Evolutionary conservation across 495 filamentous ascomycete species (phyloP), one percentile per base, ranked within the genome.

Genomic region (Lophiotrema nucula): DNA sequence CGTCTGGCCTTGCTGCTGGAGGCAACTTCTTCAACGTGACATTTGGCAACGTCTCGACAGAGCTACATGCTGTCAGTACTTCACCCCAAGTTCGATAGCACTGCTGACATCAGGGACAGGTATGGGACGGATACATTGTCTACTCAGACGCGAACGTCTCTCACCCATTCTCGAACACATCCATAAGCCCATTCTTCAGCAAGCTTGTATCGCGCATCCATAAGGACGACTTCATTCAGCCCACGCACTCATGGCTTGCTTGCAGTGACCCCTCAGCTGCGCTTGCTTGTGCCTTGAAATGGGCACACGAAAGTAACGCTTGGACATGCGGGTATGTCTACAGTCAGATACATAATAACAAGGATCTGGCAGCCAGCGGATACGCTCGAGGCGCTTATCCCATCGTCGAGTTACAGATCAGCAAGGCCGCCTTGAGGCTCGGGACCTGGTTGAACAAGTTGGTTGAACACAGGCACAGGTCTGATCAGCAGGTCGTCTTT

Each of bases 401-500:
- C 11, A 66, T 72, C 47, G 64, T 72, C 2, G 66, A 70, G 58
- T 50, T 72, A 19, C 69, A 72, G 56, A 65, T 70, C 8, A 67
- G 60, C 47, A 72, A 72, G 56, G 68, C 68, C 0, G 66, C 68
- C 18, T 38, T 69, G 50, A 67, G 74, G 28, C 49, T 74, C 51
- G 73, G 55, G 19, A 69, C 62, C 15, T 74, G 68, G 72, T 60
- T 74, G 37, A 74, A 75, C 31, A 53, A 37, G 21, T 28, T 67
- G 19, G 64, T 21, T 12, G 38, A 39, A 19, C 27, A 5, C 5
- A 35, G 26, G 8, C 15, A 18, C n/a, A 44, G 31, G 22, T 2
- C 4, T 23, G 19, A 52, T 41, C 11, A 19, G 23, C 48, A 52
- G 33, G 23, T 31, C 18, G 25, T 49, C 18, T 15, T 35, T 8